These are phyloP conservation scores for Forsythia suspensa DNA, from an alignment of 257 asterid species.

Conservation along the genomic window DNA sequence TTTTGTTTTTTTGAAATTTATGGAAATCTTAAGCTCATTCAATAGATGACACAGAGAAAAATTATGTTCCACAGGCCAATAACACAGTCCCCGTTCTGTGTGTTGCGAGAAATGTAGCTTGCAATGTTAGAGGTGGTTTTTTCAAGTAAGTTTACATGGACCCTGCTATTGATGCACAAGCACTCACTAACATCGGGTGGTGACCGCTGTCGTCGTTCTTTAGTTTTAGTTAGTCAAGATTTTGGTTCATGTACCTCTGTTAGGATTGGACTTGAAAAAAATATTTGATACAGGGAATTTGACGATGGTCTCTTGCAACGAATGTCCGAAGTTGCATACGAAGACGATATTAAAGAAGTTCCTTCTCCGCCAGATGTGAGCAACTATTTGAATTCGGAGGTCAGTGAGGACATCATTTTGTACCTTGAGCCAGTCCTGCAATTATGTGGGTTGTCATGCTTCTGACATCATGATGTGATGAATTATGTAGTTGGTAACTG, in stretches of 20 bases:
- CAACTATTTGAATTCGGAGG: constrained; percentile 84
- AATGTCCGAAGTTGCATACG: constrained; percentile 76
- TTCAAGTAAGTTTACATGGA: constrained; percentile 72
- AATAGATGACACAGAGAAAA: constrained; percentile 24
- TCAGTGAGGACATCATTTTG: constrained; percentile 26
- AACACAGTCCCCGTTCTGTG: constrained; percentile 86
- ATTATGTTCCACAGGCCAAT: constrained; percentile 52
- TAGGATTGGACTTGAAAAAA: constrained; percentile 23
- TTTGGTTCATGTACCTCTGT: constrained; percentile 16
- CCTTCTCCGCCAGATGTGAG: constrained; percentile 87
- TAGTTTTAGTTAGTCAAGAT: constrained; percentile 15
- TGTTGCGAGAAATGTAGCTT: constrained; percentile 96
- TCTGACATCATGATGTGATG: not conserved
- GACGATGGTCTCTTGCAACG: constrained; percentile 81
- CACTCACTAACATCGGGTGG: not conserved
- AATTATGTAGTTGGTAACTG: not conserved
- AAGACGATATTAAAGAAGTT: constrained; percentile 61
- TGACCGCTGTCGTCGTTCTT: constrained; percentile 9
- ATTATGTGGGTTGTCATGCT: not conserved
- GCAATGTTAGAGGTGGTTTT: constrained; percentile 95
- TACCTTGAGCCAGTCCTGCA: constrained; percentile 8
- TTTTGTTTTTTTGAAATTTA: not conserved
- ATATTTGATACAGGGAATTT: constrained; percentile 66
- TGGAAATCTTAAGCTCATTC: constrained; percentile 6
- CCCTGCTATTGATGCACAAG: not conserved